These are phyloP conservation scores for Telopea speciosissima DNA, from an alignment of 177 flowering plant species.

Conservation along the genomic window DNA sequence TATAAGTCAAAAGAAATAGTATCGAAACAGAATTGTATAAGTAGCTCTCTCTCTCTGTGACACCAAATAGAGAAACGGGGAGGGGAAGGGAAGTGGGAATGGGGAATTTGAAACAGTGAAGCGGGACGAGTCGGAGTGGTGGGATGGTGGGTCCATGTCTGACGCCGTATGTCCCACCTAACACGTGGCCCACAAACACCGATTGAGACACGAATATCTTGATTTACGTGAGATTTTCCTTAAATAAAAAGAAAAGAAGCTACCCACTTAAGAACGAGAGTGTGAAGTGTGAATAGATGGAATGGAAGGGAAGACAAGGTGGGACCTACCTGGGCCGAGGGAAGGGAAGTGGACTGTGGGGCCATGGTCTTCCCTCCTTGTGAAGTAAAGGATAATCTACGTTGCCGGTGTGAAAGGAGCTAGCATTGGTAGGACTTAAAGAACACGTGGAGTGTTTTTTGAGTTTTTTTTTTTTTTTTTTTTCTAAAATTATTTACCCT, in stretches of 20 bases:
- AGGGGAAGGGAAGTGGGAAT: too few species aligned
- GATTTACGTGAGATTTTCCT: slow-evolving; percentile 19
- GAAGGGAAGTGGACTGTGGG: slow-evolving; percentile 1
- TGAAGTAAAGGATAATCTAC: slow-evolving; percentile 22
- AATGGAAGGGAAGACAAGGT: not conserved
- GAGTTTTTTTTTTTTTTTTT: too few species aligned
- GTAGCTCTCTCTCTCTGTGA: too few species aligned
- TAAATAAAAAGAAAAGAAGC: too few species aligned
- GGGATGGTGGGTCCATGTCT: slow-evolving; percentile 8
- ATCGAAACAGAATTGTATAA: too few species aligned
- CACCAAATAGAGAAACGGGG: too few species aligned
- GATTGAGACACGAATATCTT: slow-evolving; percentile 20
- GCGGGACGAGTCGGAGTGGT: not conserved
- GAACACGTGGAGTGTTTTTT: not conserved
- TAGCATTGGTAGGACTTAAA: not conserved
- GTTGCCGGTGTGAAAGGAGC: not conserved
- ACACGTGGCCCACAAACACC: slow-evolving; percentile 24
- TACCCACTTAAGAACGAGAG: too few species aligned
- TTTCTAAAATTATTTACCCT: too few species aligned
- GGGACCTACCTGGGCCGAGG: not conserved
- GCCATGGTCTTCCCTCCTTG: slow-evolving; percentile 11
- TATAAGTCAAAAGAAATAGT: too few species aligned
- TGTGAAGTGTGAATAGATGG: too few species aligned
- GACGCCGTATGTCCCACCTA: slow-evolving; percentile 7
- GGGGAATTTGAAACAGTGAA: not conserved